Percentiles rank a stretch among this genome's conserved stretches.
Conservation (phyloP, 2,329 filamentous ascomycete species). For the Conoideocrella luteorostrata region DNA sequence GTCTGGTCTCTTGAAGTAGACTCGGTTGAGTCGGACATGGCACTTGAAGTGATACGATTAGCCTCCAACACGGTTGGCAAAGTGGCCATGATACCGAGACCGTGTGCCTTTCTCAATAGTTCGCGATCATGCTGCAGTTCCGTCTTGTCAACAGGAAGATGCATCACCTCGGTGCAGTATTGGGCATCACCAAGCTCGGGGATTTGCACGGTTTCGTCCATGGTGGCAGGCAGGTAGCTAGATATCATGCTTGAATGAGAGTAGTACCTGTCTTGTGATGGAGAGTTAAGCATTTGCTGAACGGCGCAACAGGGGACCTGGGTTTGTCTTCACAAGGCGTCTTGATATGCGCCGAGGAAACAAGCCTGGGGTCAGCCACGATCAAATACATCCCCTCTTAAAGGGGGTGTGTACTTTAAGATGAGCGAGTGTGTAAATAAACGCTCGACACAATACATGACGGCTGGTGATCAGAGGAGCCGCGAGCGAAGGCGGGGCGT, state of each 20-base stretch:
- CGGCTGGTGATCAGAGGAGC: slow-evolving; percentile 3
- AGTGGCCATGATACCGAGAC: slow-evolving; percentile 26
- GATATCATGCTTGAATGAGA: neutral
- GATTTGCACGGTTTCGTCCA: slow-evolving; percentile 11
- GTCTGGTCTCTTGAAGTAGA: slow-evolving; percentile 36
- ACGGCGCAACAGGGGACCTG: neutral
- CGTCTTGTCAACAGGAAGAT: slow-evolving; percentile 22
- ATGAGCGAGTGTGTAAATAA: neutral
- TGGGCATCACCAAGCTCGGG: slow-evolving; percentile 34
- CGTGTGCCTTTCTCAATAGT: slow-evolving; percentile 27
- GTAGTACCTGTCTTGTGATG: too few species aligned
- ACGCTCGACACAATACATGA: too few species aligned
- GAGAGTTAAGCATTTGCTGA: neutral
- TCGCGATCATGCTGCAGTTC: slow-evolving; percentile 35
- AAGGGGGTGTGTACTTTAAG: neutral
- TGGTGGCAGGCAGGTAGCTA: neutral
- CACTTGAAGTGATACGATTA: slow-evolving; percentile 30
- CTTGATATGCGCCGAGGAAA: neutral
- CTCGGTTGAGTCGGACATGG: slow-evolving; percentile 36
- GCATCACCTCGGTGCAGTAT: slow-evolving; percentile 35
- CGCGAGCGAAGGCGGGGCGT: neutral
- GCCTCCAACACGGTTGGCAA: slow-evolving; percentile 18
- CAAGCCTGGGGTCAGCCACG: neutral
- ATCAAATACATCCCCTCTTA: slow-evolving; percentile 3
- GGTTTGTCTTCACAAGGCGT: slow-evolving; percentile 1